Conservation (phyloP, 495 filamentous ascomycete genomes). For the Aspergillus panamensis region DNA sequence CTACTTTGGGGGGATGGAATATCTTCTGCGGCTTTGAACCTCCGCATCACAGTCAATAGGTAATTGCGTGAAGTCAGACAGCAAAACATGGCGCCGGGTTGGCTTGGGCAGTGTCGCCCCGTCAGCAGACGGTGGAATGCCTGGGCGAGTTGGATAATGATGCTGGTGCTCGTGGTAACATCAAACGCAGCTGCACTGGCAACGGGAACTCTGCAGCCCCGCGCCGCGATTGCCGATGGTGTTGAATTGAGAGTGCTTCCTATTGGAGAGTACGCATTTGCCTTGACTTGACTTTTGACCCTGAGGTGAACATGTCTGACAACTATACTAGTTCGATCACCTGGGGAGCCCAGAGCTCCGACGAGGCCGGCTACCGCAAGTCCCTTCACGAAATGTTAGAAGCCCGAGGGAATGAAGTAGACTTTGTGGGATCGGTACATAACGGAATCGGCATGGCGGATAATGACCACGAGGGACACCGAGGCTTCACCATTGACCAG, state of each 20-base stretch:
- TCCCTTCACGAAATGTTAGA: not conserved
- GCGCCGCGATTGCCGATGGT: not conserved
- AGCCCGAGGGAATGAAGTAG: not conserved
- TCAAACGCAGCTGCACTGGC: not conserved
- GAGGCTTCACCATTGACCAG: not conserved
- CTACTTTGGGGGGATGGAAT: not conserved
- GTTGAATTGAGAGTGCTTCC: not conserved
- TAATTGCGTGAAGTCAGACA: not conserved
- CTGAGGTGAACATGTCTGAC: not conserved
- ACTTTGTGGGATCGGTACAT: not conserved
- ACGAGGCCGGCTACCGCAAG: not conserved
- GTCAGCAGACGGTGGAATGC: not conserved
- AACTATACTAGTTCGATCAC: not conserved
- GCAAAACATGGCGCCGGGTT: not conserved
- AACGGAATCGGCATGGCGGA: not conserved
- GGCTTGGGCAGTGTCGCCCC: not conserved
- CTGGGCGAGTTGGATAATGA: not conserved
- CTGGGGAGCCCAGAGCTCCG: not conserved
- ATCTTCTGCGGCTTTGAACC: not conserved
- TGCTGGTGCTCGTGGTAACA: not conserved
- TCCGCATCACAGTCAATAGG: not conserved
- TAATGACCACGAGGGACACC: not conserved
- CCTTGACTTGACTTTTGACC: not conserved
- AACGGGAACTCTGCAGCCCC: not conserved
- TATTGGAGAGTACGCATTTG: not conserved